A percentile compares a stretch with the other conserved stretches of the same genome.
Evolutionary conservation across 2,329 filamentous ascomycete genomes (phyloP).

Genomic region (Penicillium sp.): DNA sequence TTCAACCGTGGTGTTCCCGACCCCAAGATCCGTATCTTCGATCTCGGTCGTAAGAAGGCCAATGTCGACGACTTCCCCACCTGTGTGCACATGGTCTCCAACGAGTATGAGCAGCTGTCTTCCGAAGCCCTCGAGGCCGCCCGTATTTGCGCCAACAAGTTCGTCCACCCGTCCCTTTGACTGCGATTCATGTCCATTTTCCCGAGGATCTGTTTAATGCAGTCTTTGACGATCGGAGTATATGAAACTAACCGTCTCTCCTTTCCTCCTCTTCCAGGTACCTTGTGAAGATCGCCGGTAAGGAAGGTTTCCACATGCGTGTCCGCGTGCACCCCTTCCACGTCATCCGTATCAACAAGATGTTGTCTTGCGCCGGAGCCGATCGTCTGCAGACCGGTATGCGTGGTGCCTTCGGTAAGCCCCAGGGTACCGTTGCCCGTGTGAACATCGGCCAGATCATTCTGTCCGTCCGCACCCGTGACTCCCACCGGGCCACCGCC

Average conservation of each 20-base stretch:
- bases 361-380: conserved; percentile 99
- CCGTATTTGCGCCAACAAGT: conserved; percentile 99
- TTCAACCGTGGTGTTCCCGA: conserved; percentile 98
- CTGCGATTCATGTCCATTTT: neutral
- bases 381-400: conserved; percentile 99
- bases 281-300: conserved; percentile 63
- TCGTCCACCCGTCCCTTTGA: conserved; percentile 22
- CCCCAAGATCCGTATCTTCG: conserved; percentile 89
- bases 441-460: conserved; percentile 99
- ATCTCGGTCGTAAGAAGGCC: conserved; percentile 96
- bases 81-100: conserved; percentile 98
- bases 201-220: neutral
- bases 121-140: conserved; percentile 99
- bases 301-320: conserved; percentile 66
- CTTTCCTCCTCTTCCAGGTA: conserved; percentile 41
- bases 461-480: conserved; percentile 93
- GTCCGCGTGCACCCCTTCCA: conserved; percentile 96
- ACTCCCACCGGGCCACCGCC: conserved; percentile 82
- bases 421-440: conserved; percentile 96
- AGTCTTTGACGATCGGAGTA: no score
- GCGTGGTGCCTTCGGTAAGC: conserved; percentile 99
- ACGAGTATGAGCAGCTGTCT: conserved; percentile 99
- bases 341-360: conserved; percentile 99
- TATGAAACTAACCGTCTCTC: conserved; percentile 3
- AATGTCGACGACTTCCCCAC: conserved; percentile 99